These are phyloP conservation scores for Pseudogymnoascus sp. DNA, from an alignment of 2,329 filamentous ascomycete species.

Conservation along the genomic window DNA sequence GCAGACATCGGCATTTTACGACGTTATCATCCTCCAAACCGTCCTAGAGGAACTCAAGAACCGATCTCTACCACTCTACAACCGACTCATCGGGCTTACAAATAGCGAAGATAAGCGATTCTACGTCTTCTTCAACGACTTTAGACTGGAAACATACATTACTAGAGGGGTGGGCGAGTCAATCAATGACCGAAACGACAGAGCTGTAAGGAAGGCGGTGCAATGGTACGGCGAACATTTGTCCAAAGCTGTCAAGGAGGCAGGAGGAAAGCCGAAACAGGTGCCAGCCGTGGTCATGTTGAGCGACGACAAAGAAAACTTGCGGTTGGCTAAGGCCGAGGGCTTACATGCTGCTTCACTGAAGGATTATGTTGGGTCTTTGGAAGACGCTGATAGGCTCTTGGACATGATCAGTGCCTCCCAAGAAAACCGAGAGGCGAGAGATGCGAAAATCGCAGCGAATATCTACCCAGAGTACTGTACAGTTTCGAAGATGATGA, in stretches of 20 bases:
- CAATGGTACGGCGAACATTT: constrained; percentile 89
- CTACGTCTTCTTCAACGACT: constrained; percentile 99
- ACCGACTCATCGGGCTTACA: constrained; percentile 80
- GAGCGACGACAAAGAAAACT: constrained; percentile 83
- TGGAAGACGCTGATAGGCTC: constrained; percentile 77
- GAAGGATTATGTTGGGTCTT: constrained; percentile 69
- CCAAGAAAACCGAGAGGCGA: constrained; percentile 58
- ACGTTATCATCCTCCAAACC: constrained; percentile 93
- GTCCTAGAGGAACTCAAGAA: constrained; percentile 95
- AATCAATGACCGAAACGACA: constrained; percentile 95
- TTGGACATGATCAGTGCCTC: constrained; percentile 89
- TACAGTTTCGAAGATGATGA: constrained; percentile 87
- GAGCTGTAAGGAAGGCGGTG: constrained; percentile 77
- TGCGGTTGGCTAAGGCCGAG: constrained; percentile 73
- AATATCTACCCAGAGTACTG: constrained; percentile 85
- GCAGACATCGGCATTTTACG: constrained; percentile 82
- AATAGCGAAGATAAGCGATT: constrained; percentile 96
- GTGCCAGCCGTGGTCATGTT: constrained; percentile 82
- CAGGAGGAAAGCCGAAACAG: constrained; percentile 43
- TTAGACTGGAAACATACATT: constrained; percentile 85
- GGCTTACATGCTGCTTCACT: constrained; percentile 62
- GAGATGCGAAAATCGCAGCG: constrained; percentile 56
- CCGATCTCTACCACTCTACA: constrained; percentile 88
- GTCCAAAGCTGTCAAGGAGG: constrained; percentile 49
- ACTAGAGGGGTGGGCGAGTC: constrained; percentile 67